Evolutionary conservation across 371 early-diverging fungal genomes (phyloP).

Genomic region (Polyrhizophydium stewartii): DNA sequence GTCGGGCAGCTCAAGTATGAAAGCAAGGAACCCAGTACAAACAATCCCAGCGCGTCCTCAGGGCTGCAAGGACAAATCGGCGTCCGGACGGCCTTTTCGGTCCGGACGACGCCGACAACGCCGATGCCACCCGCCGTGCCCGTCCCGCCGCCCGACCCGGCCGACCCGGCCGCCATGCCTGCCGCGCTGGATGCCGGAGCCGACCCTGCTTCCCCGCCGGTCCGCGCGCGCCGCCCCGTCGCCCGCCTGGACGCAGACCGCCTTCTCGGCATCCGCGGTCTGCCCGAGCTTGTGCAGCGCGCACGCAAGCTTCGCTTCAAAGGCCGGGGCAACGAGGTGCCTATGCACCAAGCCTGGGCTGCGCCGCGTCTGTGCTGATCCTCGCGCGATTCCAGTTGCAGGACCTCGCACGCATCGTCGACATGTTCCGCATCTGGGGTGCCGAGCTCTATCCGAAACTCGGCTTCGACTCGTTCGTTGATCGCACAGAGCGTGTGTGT

Average conservation of each 20-base stretch:
- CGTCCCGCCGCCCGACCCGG: no score
- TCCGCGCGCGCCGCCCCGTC: background rate
- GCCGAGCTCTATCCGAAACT: slow-evolving; percentile 48
- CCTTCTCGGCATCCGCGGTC: background rate
- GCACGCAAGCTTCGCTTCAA: slow-evolving; percentile 10
- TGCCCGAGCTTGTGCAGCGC: background rate
- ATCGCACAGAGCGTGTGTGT: slow-evolving; percentile 38
- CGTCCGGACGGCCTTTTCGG: no score
- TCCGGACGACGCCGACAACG: no score
- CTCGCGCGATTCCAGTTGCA: slow-evolving; percentile 11
- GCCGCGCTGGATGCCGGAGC: no score
- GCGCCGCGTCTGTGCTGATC: background rate
- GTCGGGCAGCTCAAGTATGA: background rate
- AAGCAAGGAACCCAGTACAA: no score
- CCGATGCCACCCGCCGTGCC: no score
- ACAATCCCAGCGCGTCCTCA: no score
- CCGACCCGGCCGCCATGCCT: no score
- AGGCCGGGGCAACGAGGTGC: slow-evolving; percentile 19
- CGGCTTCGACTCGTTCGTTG: slow-evolving; percentile 38
- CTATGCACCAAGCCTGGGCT: background rate
- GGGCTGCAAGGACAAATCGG: no score
- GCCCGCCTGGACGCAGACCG: background rate
- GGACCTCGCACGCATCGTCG: slow-evolving; percentile 45
- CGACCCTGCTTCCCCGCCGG: no score
- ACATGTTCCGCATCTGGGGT: slow-evolving; percentile 55